Evolutionary conservation across 192 early-diverging fungal genomes (phyloP).

Genomic region (Borealophlyctis nickersoniae): DNA sequence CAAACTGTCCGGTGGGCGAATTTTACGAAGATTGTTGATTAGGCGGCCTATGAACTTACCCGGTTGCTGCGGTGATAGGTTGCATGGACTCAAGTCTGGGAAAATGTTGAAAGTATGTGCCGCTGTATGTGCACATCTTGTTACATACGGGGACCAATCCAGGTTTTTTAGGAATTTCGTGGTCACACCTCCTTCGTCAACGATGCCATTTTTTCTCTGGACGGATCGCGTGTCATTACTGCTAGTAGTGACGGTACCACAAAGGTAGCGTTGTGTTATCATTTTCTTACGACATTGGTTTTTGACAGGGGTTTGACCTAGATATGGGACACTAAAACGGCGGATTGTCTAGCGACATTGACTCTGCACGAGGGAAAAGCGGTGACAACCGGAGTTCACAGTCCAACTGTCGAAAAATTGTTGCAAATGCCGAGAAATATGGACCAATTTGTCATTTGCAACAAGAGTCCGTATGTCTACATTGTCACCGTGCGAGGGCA

Average conservation of each 20-base stretch:
- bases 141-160: no score
- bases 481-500: conserved; percentile 65
- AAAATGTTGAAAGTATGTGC: conserved; percentile 85
- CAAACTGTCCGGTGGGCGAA: conserved; percentile 62
- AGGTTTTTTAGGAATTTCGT: no score
- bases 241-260: conserved; percentile 83
- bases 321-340: conserved; percentile 88
- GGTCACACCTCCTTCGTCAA: conserved; percentile 92
- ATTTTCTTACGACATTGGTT: no score
- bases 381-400: conserved; percentile 30
- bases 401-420: conserved; percentile 55
- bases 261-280: conserved; percentile 63
- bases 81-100: conserved; percentile 91
- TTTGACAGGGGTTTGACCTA: conserved; percentile 30
- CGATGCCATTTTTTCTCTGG: conserved; percentile 66
- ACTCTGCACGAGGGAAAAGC: conserved; percentile 57
- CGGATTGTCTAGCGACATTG: conserved; percentile 62
- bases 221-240: conserved; percentile 71
- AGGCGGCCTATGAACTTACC: no score
- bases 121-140: no score
- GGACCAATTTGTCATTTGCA: conserved; percentile 74
- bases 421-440: conserved; percentile 59
- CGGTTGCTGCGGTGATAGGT: conserved; percentile 44
- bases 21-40: no score
- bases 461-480: conserved; percentile 71